Evolutionary conservation across 768 basidiomycete genomes (phyloP), one percentile per base, ranked within the genome.

Genomic region (Bullera alba): DNA sequence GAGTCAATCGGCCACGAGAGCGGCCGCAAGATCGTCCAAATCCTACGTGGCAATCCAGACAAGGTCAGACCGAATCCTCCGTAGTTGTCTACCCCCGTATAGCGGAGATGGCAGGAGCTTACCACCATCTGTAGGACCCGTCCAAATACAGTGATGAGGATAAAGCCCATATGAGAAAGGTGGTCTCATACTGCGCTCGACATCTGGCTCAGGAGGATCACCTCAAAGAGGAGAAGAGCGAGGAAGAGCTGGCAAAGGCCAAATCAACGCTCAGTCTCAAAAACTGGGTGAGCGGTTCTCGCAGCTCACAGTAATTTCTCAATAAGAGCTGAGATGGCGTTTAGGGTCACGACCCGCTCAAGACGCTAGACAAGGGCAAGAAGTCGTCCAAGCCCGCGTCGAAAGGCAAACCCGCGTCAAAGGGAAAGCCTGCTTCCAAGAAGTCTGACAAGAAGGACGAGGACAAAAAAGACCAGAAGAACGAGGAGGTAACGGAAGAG

Each of bases 161-260:
- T 42, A 58, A 72, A 26, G 63, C 62, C n/a, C 75, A 74, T 49
- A 73, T 74, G 69, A 60, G 71, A 23, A 58, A 54, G 38, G 74
- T 75, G 29, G 69, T 72, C 2, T 51, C 69, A 5, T 76, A 75
- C 47, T 73, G 71, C 50, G 71, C 72, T 45, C 55, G 72, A 25
- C 70, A 73, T 50, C 43, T 71, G 4, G 71, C 72, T 4, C 72
- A 73, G 53, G 45, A 77, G 67, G 37, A 78, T 58, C 21, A 81
- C 56, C 58, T 83, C 76, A 65, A 83, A 77, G 29, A 92, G 75
- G 46, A 85, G 79, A 61, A 95, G 74, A 8, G 83, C 79, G 22
- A 80, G 76, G 54, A 89, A 80, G 48, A 92, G 71, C 41, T 73
- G 44, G 63, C 65, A 43, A 51, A 70, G 57, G 65, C 59, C 19